These are phyloP conservation scores for Kokia cookei DNA, from an alignment of 441 rosid genomes.

Conservation along the genomic window DNA sequence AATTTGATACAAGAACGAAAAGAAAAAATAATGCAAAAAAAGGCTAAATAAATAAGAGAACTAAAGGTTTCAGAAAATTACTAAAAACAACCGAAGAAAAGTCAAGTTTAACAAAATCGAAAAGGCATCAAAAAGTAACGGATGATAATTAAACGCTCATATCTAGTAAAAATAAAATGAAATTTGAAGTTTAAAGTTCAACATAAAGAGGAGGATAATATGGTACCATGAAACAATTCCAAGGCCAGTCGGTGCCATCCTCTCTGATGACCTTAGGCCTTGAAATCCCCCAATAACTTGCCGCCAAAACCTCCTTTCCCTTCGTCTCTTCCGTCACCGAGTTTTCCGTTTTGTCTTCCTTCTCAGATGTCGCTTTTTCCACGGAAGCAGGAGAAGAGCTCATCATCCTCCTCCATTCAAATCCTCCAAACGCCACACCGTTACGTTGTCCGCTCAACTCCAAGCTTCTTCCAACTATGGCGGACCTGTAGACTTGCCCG, in stretches of 20 bases:
- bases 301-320: slow-evolving; percentile 14
- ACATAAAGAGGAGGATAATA: neutral
- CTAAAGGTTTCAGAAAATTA: neutral
- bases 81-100: neutral
- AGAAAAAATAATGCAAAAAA: neutral
- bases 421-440: slow-evolving; percentile 2
- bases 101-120: neutral
- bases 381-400: slow-evolving; percentile 14
- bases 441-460: neutral
- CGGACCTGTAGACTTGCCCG: neutral
- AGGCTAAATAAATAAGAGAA: neutral
- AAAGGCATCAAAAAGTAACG: neutral
- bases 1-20: neutral
- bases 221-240: slow-evolving; percentile 53
- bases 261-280: slow-evolving; percentile 32
- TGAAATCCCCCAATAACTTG: slow-evolving; percentile 51
- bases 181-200: neutral
- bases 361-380: neutral
- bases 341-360: slow-evolving; percentile 10
- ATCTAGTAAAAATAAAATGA: neutral
- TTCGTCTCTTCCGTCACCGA: neutral
- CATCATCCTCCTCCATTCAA: slow-evolving; percentile 30
- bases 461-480: neutral
- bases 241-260: slow-evolving; percentile 55
- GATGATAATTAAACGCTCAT: neutral